These are phyloP conservation scores for Talaromyces sp. DNA, from an alignment of 2,329 filamentous ascomycete genomes.

Conservation along the genomic window DNA sequence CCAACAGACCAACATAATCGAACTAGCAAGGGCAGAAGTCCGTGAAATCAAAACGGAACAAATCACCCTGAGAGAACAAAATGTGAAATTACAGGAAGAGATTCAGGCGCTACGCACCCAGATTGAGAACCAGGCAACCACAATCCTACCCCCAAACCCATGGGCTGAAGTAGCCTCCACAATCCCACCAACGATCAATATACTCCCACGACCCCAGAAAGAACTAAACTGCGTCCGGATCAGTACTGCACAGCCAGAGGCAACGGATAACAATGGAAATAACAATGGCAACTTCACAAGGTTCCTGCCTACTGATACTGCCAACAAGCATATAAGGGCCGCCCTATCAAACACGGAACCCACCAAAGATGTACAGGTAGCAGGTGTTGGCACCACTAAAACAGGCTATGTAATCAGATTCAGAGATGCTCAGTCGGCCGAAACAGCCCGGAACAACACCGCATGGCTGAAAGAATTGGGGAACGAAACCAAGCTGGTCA, in stretches of 20 bases:
- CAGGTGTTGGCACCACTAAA: constrained; percentile 18
- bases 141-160: no score
- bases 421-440: constrained; percentile 18
- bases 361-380: constrained; percentile 21
- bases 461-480: constrained; percentile 21
- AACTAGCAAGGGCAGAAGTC: no score
- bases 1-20: no score
- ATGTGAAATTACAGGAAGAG: no score
- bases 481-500: constrained; percentile 16
- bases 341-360: constrained; percentile 12
- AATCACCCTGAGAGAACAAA: no score
- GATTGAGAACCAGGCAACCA: no score
- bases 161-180: no score
- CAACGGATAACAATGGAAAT: constrained; percentile 9
- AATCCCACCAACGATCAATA: background rate
- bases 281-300: constrained; percentile 12
- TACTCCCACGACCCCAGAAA: constrained; percentile 12
- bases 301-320: constrained; percentile 14
- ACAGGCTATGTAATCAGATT: constrained; percentile 24
- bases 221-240: constrained; percentile 18
- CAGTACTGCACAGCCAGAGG: constrained; percentile 15
- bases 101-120: no score
- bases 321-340: constrained; percentile 17
- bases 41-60: no score
- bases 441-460: constrained; percentile 20